phyloP scores from a whole-genome alignment of 371 early-diverging fungal genomes.

The Mortierella sp. region DNA sequence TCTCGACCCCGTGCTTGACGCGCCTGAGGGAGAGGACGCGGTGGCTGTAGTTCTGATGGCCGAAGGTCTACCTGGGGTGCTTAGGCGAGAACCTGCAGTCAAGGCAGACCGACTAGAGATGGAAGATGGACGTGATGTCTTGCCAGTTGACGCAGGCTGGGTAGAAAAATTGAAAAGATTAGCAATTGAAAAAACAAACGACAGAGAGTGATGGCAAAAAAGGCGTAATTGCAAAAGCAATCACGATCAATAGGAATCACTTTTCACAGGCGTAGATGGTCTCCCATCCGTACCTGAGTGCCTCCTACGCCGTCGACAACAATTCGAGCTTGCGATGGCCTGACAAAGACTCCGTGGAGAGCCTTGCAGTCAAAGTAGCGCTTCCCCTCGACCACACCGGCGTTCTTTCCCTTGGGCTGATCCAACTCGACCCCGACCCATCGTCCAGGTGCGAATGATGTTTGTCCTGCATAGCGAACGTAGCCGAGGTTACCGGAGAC shows the following conservation, averaged over 20 bases:
- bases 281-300: conserved; percentile 15
- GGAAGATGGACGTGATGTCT: conserved; percentile 30
- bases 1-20: conserved; percentile 20
- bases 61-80: conserved; percentile 15
- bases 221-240: too few relatives aligned
- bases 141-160: conserved; percentile 20
- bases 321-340: conserved; percentile 73
- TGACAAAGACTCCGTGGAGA: conserved; percentile 86
- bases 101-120: conserved; percentile 19
- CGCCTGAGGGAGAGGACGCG: conserved; percentile 3
- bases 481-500: conserved; percentile 74
- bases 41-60: conserved; percentile 8
- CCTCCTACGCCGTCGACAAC: conserved; percentile 38
- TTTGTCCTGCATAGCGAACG: conserved; percentile 76
- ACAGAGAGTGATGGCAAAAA: neutral
- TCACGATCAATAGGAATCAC: too few relatives aligned
- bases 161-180: neutral
- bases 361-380: conserved; percentile 85
- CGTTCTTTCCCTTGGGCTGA: conserved; percentile 79
- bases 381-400: conserved; percentile 80
- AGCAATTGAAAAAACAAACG: neutral
- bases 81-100: conserved; percentile 15
- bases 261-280: too few relatives aligned
- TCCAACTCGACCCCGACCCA: conserved; percentile 88
- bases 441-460: conserved; percentile 78